Evolutionary conservation across 345 rosid species (phyloP).

Genomic region (Salix suchowensis): DNA sequence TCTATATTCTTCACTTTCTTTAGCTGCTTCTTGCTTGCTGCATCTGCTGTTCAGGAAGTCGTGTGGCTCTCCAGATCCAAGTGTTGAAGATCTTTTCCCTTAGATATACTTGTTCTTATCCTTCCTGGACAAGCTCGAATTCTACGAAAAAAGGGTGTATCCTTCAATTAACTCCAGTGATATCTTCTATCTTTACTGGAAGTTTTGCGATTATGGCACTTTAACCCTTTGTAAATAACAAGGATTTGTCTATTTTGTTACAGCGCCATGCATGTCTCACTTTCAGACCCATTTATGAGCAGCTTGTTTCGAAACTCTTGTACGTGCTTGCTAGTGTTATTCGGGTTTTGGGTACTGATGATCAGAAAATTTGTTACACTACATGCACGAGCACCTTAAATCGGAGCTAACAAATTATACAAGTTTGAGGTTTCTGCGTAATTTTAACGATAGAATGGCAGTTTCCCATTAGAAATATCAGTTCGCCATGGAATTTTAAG

Average conservation of each 20-base stretch:
- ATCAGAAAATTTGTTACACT: too few species aligned
- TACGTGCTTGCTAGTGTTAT: not conserved
- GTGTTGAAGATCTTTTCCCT: constrained; percentile 10
- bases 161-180: constrained; percentile 1
- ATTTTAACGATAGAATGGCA: too few species aligned
- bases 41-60: constrained; percentile 53
- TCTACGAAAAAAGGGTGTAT: constrained; percentile 1
- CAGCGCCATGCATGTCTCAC: not conserved
- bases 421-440: not conserved
- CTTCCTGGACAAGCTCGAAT: not conserved
- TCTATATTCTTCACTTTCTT: constrained; percentile 69
- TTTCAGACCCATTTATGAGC: not conserved
- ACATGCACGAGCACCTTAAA: not conserved
- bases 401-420: not conserved
- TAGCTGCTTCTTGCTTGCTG: constrained; percentile 47
- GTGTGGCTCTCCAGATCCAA: constrained; percentile 45
- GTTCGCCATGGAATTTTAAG: too few species aligned
- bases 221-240: constrained; percentile 1
- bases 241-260: not conserved
- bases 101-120: not conserved
- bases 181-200: not conserved
- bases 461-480: too few species aligned
- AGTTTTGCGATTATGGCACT: not conserved
- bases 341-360: too few species aligned
- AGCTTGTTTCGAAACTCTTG: not conserved